Percentiles rank a stretch among this genome's conserved stretches.
Evolutionary conservation across 345 rosid genomes (phyloP).

Genomic region (Syzygium oleosum): DNA sequence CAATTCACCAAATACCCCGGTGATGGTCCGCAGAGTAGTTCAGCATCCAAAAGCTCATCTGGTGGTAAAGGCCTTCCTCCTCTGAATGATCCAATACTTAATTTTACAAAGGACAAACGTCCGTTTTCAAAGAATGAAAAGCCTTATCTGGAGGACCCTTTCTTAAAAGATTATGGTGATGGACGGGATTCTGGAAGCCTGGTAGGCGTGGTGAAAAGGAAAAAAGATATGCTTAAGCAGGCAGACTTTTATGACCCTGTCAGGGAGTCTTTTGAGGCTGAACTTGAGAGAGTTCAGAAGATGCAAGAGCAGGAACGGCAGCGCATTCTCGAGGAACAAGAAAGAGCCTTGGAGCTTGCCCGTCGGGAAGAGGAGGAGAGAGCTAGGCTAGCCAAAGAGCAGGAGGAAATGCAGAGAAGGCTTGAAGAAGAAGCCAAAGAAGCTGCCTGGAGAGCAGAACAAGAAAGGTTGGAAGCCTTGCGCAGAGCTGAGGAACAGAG

Average conservation of each 20-base stretch:
- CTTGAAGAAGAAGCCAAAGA: conserved; percentile 86
- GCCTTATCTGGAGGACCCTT: conserved; percentile 59
- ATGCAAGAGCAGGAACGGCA: conserved; percentile 89
- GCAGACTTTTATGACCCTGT: conserved; percentile 88
- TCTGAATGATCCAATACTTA: conserved; percentile 36
- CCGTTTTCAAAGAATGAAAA: conserved; percentile 54
- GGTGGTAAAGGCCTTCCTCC: conserved; percentile 34
- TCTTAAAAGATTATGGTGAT: conserved; percentile 63
- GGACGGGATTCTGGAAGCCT: conserved; percentile 60
- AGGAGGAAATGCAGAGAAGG: conserved; percentile 63
- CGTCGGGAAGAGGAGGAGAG: conserved; percentile 91
- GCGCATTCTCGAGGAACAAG: conserved; percentile 71
- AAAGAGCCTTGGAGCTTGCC: conserved; percentile 72
- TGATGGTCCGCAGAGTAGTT: conserved; percentile 27
- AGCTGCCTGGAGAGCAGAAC: conserved; percentile 86
- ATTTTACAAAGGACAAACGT: conserved; percentile 57
- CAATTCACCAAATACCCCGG: conserved; percentile 34
- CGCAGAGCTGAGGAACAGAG: conserved; percentile 76
- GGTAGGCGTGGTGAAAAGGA: conserved; percentile 70
- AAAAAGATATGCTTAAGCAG: conserved; percentile 64
- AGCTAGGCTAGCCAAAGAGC: conserved; percentile 63
- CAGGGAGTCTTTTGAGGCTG: conserved; percentile 98
- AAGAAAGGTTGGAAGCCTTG: conserved; percentile 66
- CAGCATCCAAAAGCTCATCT: conserved; percentile 28
- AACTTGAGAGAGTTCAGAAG: conserved; percentile 94